Evolutionary conservation across 2,329 filamentous ascomycete genomes (phyloP).

Genomic region (Fusarium setosum): DNA sequence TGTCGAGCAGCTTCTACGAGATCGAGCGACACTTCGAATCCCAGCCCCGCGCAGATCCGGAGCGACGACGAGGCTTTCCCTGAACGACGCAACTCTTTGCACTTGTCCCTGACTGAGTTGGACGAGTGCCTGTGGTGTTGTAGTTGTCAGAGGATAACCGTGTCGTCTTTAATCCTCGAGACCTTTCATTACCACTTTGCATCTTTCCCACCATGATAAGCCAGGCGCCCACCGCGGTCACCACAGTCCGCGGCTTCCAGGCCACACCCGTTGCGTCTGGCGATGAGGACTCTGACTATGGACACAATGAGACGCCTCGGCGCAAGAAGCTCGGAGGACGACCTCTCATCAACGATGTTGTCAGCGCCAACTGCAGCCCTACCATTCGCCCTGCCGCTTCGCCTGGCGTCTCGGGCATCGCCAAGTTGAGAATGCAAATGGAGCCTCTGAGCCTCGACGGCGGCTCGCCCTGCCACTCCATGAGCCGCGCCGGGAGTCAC

Average conservation of each 20-base stretch:
- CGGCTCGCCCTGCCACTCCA: conserved; percentile 65
- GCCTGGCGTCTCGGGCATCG: conserved; percentile 77
- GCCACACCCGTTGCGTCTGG: conserved; percentile 65
- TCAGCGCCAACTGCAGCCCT: conserved; percentile 74
- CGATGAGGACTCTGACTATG: conserved; percentile 68
- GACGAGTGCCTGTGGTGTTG: conserved; percentile 31
- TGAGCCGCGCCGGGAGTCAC: conserved; percentile 63
- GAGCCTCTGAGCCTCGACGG: conserved; percentile 78
- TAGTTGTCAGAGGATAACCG: conserved; percentile 30
- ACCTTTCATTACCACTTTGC: conserved; percentile 17
- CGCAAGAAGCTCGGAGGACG: conserved; percentile 52
- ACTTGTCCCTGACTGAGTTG: conserved; percentile 28
- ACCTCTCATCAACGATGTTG: conserved; percentile 63
- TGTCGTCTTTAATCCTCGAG: conserved; percentile 22
- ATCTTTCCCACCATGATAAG: conserved; percentile 55
- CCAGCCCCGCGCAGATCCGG: conserved; percentile 66
- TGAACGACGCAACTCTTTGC: conserved; percentile 45
- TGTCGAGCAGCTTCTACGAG: conserved; percentile 59
- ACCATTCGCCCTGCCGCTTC: conserved; percentile 63
- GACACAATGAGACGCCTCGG: conserved; percentile 51
- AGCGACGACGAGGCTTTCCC: conserved; percentile 67
- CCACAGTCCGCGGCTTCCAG: conserved; percentile 67
- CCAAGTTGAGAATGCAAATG: conserved; percentile 83
- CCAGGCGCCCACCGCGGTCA: conserved; percentile 61
- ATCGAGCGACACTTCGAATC: conserved; percentile 61